Conservation (phyloP, 2,329 filamentous ascomycete genomes). For the Neurospora crassa region DNA sequence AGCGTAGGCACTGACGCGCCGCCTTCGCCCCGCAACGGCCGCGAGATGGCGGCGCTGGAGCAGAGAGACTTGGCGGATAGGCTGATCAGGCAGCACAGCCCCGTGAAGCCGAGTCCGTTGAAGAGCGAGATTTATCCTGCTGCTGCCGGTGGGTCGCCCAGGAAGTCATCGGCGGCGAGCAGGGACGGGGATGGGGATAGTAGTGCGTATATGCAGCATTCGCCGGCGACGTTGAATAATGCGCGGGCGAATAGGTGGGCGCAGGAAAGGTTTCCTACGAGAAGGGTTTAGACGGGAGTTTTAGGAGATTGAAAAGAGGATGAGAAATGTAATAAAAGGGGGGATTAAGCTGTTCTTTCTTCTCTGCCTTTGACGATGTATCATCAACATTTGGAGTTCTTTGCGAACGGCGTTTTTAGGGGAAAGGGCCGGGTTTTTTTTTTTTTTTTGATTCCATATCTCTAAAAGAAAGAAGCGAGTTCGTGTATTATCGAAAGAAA, state of each 20-base stretch:
- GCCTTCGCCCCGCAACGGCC: conserved; percentile 48
- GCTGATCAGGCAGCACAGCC: conserved; percentile 29
- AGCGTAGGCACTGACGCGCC: conserved; percentile 44
- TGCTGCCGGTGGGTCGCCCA: neutral
- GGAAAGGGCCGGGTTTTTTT: neutral
- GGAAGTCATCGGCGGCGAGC: conserved; percentile 3
- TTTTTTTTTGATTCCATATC: neutral
- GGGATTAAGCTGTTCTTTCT: too few relatives aligned
- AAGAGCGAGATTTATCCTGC: conserved; percentile 8
- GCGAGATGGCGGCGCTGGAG: conserved; percentile 51
- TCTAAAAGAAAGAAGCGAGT: neutral
- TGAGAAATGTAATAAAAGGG: neutral
- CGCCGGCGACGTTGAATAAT: conserved; percentile 30
- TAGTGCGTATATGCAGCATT: conserved; percentile 7
- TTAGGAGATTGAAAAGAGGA: neutral
- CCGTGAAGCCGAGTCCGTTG: conserved; percentile 28
- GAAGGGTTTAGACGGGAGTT: neutral
- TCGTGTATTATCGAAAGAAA: neutral
- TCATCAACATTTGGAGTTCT: neutral
- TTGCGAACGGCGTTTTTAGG: neutral
- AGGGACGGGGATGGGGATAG: neutral
- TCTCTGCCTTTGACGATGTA: neutral
- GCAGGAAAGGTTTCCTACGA: conserved; percentile 33
- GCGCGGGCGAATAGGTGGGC: conserved; percentile 26
- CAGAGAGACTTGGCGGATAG: conserved; percentile 31